phyloP scores from a whole-genome alignment of 345 rosid species.

The Zanthoxylum bungeanum region DNA sequence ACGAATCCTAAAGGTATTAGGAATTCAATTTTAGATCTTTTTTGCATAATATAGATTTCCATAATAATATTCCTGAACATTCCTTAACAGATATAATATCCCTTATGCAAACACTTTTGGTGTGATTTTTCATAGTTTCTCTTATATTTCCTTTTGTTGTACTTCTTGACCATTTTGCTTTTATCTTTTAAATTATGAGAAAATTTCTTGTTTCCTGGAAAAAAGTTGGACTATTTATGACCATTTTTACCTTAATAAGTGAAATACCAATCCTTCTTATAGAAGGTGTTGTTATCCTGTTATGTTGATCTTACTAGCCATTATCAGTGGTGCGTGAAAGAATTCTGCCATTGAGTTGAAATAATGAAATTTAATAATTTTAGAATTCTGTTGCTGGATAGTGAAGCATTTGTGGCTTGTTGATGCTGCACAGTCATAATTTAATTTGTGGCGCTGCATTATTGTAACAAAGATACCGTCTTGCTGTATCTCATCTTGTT shows the following conservation, averaged over 20 bases:
- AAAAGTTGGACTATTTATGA: neutral
- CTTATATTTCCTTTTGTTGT: too few relatives aligned
- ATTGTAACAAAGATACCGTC: neutral
- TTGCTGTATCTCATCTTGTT: neutral
- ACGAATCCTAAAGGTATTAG: too few relatives aligned
- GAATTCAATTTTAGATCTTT: too few relatives aligned
- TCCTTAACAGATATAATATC: too few relatives aligned
- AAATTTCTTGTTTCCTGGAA: neutral
- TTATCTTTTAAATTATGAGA: neutral
- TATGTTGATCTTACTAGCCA: neutral
- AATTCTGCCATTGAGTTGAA: neutral
- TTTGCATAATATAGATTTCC: too few relatives aligned
- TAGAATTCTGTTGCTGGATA: neutral
- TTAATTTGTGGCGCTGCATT: neutral
- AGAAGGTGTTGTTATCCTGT: neutral
- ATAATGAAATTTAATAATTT: neutral
- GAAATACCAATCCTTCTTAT: neutral
- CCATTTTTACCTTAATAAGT: too few relatives aligned
- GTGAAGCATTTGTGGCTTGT: neutral
- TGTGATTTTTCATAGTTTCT: too few relatives aligned
- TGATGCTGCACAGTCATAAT: neutral
- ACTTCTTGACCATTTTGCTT: too few relatives aligned
- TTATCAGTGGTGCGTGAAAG: neutral
- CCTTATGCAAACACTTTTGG: too few relatives aligned
- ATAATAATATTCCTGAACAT: too few relatives aligned